These are phyloP conservation scores for Lipomyces chichibuensis DNA, from an alignment of 805 yeast genomes.

Conservation along the genomic window DNA sequence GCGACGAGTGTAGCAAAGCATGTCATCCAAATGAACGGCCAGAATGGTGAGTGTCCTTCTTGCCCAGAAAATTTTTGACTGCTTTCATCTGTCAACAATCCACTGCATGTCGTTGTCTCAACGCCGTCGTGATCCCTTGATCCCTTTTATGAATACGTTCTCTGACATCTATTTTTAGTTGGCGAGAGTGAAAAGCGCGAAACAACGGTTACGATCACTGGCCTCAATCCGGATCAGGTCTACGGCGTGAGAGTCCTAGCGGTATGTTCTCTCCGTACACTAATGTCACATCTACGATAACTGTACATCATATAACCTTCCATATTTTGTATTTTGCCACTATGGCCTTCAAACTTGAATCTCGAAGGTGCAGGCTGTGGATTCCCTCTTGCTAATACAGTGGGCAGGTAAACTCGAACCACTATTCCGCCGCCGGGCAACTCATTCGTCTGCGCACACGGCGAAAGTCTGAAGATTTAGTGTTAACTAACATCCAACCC, in stretches of 20 bases:
- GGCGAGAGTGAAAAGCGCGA: conserved; percentile 45
- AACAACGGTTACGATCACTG: conserved; percentile 42
- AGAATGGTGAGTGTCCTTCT: conserved; percentile 36
- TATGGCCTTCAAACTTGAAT: neutral
- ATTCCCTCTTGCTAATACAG: neutral
- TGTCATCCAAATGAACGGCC: conserved; percentile 44
- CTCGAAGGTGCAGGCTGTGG: neutral
- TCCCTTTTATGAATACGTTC: neutral
- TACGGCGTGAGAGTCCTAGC: conserved; percentile 45
- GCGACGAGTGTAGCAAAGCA: conserved; percentile 41
- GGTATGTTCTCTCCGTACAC: conserved; percentile 24
- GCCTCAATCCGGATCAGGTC: conserved; percentile 42
- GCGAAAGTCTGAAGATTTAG: conserved; percentile 37
- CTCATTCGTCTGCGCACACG: conserved; percentile 41
- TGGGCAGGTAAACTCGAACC: conserved; percentile 31
- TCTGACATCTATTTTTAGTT: conserved; percentile 7
- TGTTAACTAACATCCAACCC: conserved; percentile 37
- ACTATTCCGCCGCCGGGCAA: conserved; percentile 36
- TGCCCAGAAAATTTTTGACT: neutral
- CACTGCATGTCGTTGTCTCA: neutral
- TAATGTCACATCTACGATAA: neutral
- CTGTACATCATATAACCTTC: too few species aligned
- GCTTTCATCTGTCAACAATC: neutral
- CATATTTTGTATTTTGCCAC: neutral
- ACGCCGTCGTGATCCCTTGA: neutral